phyloP scores from a whole-genome alignment of 495 filamentous ascomycete genomes.

The Xylaria telfairii region DNA sequence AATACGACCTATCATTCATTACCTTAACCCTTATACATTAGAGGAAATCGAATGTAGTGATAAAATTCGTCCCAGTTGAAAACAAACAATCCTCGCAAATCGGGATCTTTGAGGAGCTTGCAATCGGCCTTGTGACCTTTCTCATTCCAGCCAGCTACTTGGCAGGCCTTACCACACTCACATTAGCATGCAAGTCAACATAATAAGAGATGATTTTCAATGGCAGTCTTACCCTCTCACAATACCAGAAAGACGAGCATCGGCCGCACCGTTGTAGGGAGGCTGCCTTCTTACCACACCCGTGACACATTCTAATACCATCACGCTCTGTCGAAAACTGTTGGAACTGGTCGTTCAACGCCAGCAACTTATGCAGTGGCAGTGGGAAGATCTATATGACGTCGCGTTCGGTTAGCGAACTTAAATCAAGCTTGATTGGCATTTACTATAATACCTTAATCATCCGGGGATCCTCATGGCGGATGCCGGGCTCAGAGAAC shows the following conservation, averaged over 20 bases:
- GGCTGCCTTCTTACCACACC: slow-evolving; percentile 34
- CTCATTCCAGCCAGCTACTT: slow-evolving; percentile 43
- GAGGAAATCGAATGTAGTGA: slow-evolving; percentile 39
- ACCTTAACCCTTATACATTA: slow-evolving; percentile 12
- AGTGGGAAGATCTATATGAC: slow-evolving; percentile 38
- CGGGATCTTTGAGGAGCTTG: slow-evolving; percentile 44
- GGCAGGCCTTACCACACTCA: slow-evolving; percentile 31
- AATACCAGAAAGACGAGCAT: slow-evolving; percentile 44
- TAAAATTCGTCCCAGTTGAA: slow-evolving; percentile 45
- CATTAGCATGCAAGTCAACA: slow-evolving; percentile 31
- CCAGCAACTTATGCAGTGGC: slow-evolving; percentile 36
- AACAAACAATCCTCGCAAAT: slow-evolving; percentile 39
- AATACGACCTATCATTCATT: background rate
- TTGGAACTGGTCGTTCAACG: slow-evolving; percentile 37
- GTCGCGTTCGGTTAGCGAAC: background rate
- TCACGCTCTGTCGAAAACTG: slow-evolving; percentile 37
- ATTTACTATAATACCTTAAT: slow-evolving; percentile 37
- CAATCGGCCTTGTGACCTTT: slow-evolving; percentile 45
- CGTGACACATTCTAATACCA: slow-evolving; percentile 33
- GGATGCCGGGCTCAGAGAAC: slow-evolving; percentile 33
- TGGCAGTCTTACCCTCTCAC: slow-evolving; percentile 34
- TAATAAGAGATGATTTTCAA: slow-evolving; percentile 22
- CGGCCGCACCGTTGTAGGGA: slow-evolving; percentile 34
- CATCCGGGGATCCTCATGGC: slow-evolving; percentile 34
- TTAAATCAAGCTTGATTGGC: background rate